These are phyloP conservation scores for Trichoderma asperelloides DNA, from an alignment of 495 filamentous ascomycete species.

Conservation along the genomic window DNA sequence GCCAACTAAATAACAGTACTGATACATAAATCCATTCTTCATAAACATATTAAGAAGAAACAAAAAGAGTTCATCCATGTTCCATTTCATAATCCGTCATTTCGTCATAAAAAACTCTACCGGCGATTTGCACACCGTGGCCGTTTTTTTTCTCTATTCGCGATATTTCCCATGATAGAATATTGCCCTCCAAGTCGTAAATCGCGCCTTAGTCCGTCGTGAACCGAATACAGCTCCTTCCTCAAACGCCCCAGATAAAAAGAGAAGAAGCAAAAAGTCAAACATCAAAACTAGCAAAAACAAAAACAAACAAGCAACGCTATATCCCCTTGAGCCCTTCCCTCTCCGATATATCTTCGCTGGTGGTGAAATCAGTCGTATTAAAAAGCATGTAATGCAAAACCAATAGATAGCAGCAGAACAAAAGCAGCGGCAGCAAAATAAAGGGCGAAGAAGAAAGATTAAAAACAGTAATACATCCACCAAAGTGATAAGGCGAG, in stretches of 20 bases:
- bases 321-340: neutral
- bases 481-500: neutral
- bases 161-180: neutral
- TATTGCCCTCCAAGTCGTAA: neutral
- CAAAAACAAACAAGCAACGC: neutral
- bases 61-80: neutral
- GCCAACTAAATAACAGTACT: neutral
- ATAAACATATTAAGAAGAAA: neutral
- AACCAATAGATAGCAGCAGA: constrained; percentile 2
- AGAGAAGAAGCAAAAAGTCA: neutral
- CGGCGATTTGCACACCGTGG: neutral
- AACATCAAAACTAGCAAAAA: neutral
- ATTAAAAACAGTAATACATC: neutral
- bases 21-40: neutral
- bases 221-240: constrained; percentile 1
- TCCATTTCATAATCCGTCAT: neutral
- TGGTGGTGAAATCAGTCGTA: neutral
- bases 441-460: neutral
- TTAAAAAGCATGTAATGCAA: constrained; percentile 9
- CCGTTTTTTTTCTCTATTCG: constrained; percentile 10
- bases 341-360: neutral
- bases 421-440: neutral
- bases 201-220: neutral
- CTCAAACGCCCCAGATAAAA: neutral
- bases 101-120: constrained; percentile 4